These are phyloP conservation scores for Aspergillus coremiiformis DNA, from an alignment of 495 filamentous ascomycete genomes.

Conservation along the genomic window DNA sequence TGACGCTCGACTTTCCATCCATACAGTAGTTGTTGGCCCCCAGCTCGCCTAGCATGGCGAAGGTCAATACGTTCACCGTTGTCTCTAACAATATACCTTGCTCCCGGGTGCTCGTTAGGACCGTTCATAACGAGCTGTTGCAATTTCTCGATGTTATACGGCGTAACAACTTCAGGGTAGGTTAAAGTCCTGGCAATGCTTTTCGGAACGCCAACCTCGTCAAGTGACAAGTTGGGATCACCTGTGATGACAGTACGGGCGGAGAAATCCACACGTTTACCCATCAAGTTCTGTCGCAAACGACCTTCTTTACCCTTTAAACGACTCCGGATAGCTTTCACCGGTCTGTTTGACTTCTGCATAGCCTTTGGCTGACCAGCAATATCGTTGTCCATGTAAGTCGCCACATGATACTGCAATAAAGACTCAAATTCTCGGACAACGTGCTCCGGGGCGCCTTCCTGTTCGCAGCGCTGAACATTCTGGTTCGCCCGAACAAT, in stretches of 20 bases:
- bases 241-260: slow-evolving; percentile 99
- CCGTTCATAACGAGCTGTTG: slow-evolving; percentile 85
- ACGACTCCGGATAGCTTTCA: slow-evolving; percentile 93
- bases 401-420: slow-evolving; percentile 96
- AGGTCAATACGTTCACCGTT: slow-evolving; percentile 92
- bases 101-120: slow-evolving; percentile 88
- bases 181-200: slow-evolving; percentile 85
- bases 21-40: slow-evolving; percentile 76
- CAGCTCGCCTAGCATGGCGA: slow-evolving; percentile 78
- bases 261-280: slow-evolving; percentile 98
- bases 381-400: slow-evolving; percentile 99
- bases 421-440: slow-evolving; percentile 81
- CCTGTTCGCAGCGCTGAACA: slow-evolving; percentile 75
- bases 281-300: slow-evolving; percentile 96
- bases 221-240: slow-evolving; percentile 90
- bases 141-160: slow-evolving; percentile 92
- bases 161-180: slow-evolving; percentile 95
- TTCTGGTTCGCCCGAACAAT: slow-evolving; percentile 97
- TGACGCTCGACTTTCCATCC: slow-evolving; percentile 99
- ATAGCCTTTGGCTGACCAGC: slow-evolving; percentile 91
- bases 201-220: slow-evolving; percentile 91
- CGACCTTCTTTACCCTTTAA: slow-evolving; percentile 98
- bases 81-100: slow-evolving; percentile 87
- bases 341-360: slow-evolving; percentile 91
- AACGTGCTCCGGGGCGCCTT: slow-evolving; percentile 86